phyloP scores from a whole-genome alignment of 2,329 filamentous ascomycete species.

The Colletotrichum cordylinicola region DNA sequence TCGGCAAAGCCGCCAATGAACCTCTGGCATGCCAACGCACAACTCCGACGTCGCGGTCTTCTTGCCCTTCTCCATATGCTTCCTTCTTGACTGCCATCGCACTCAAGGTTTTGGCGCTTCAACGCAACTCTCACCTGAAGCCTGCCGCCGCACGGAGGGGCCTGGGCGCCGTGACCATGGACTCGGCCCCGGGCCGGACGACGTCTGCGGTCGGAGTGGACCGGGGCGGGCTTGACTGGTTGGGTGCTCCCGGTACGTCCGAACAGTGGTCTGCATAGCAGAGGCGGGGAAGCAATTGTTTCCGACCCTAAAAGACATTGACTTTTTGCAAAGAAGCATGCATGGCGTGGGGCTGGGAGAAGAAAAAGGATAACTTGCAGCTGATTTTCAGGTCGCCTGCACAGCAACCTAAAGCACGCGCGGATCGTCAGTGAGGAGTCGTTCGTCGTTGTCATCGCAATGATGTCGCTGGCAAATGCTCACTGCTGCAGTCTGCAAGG shows the following conservation, averaged over 20 bases:
- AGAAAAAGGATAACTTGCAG: neutral
- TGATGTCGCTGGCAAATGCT: neutral
- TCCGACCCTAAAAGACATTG: neutral
- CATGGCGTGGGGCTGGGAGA: neutral
- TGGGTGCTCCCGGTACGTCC: neutral
- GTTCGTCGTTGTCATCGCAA: neutral
- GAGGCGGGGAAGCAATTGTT: neutral
- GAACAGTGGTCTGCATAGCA: neutral
- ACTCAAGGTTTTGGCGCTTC: neutral
- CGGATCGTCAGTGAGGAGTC: neutral
- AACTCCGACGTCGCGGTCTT: neutral
- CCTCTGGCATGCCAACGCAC: neutral
- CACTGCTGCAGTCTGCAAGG: neutral
- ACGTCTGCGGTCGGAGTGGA: neutral
- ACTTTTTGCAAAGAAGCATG: neutral
- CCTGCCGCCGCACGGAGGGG: neutral
- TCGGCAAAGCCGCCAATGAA: neutral
- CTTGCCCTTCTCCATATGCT: neutral
- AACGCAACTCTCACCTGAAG: constrained; percentile 3
- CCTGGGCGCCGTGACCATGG: neutral
- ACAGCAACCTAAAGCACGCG: neutral
- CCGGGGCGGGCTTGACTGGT: neutral
- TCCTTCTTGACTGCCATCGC: neutral
- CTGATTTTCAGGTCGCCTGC: neutral
- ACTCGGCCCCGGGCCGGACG: neutral